Evolutionary conservation across 768 basidiomycete genomes (phyloP).

Genomic region (Lactarius evosmus): DNA sequence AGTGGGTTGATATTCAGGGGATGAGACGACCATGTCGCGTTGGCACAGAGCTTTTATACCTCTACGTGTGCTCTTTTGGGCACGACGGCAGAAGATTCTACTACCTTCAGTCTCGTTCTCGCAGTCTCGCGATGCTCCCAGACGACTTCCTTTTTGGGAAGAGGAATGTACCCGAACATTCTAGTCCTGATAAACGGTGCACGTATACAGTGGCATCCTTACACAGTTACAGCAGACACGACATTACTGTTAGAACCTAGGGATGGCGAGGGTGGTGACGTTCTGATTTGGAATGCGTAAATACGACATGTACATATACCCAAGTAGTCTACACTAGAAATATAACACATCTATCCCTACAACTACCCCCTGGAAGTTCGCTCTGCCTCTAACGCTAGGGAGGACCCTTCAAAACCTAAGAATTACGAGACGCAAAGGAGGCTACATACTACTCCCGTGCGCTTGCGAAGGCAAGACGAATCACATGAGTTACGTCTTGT

Average conservation of each 20-base stretch:
- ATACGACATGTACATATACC: too few relatives aligned
- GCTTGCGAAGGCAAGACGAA: too few relatives aligned
- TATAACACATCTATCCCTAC: too few relatives aligned
- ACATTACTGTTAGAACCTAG: too few relatives aligned
- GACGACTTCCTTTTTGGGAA: slow-evolving; percentile 2
- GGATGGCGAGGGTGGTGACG: too few relatives aligned
- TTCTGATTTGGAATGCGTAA: too few relatives aligned
- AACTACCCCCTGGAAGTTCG: too few relatives aligned
- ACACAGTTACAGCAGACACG: background rate
- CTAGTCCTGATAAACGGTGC: background rate
- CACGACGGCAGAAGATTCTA: background rate
- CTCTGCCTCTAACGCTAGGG: too few relatives aligned
- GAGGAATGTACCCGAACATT: slow-evolving; percentile 1
- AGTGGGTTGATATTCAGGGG: background rate
- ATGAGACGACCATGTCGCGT: background rate
- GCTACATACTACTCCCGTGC: too few relatives aligned
- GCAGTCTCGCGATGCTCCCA: background rate
- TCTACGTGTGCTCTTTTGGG: background rate
- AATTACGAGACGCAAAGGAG: too few relatives aligned
- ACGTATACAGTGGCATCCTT: background rate
- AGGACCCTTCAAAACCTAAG: too few relatives aligned
- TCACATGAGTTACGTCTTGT: background rate
- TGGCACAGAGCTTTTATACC: slow-evolving; percentile 5
- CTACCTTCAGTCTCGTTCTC: background rate
- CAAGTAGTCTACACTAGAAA: too few relatives aligned